Evolutionary conservation across 441 rosid species (phyloP).

Genomic region (Brassica balearica): DNA sequence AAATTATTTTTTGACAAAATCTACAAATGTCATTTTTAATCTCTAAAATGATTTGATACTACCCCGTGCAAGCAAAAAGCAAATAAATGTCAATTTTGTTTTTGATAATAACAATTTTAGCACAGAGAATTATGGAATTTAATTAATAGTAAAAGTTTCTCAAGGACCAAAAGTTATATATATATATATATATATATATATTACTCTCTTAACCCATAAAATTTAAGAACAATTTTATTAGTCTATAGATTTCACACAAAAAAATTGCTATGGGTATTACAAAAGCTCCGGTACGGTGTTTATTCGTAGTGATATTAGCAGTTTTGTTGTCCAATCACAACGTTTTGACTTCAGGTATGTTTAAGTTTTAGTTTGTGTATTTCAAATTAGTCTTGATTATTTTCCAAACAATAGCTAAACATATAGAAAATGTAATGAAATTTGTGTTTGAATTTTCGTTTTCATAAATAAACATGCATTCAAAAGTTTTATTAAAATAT

Average conservation of each 20-base stretch:
- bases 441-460: background rate
- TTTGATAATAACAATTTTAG: background rate
- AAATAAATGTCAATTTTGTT: background rate
- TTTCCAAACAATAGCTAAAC: background rate
- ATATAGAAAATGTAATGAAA: background rate
- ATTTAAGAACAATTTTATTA: background rate
- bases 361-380: background rate
- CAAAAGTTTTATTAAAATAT: background rate
- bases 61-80: background rate
- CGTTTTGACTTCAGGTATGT: background rate
- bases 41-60: too few relatives aligned
- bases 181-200: too few relatives aligned
- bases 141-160: too few relatives aligned
- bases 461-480: background rate
- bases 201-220: background rate
- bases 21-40: background rate
- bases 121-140: background rate
- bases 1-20: background rate
- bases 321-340: background rate
- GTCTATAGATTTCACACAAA: background rate
- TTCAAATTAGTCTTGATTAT: background rate
- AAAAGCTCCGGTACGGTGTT: background rate
- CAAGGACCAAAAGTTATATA: too few relatives aligned
- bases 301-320: background rate
- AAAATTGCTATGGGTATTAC: slow-evolving; percentile 1